Conservation (phyloP, 1,284 basidiomycete species). For the Cutaneotrichosporon spelunceum region DNA sequence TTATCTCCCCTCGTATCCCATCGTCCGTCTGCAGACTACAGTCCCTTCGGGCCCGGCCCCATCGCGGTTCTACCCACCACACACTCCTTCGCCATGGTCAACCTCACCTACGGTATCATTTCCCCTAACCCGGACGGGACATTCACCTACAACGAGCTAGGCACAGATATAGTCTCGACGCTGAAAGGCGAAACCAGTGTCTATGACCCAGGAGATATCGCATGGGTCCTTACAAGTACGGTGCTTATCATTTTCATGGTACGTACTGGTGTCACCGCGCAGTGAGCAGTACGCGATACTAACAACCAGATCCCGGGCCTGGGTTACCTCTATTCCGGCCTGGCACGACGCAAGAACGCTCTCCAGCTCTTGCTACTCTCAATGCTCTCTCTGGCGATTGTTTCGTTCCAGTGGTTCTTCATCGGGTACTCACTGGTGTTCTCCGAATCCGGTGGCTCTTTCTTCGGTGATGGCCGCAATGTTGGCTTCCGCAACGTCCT, state of each 20-base stretch:
- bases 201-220: constrained; percentile 75
- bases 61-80: background rate
- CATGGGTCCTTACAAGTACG: constrained; percentile 74
- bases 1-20: background rate
- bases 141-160: constrained; percentile 23
- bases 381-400: constrained; percentile 69
- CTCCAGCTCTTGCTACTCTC: constrained; percentile 56
- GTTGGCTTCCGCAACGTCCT: constrained; percentile 65
- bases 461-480: constrained; percentile 62
- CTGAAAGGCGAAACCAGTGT: constrained; percentile 32
- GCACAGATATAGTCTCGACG: constrained; percentile 35
- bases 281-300: constrained; percentile 1
- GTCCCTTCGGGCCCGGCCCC: background rate
- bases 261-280: constrained; percentile 9
- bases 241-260: constrained; percentile 66
- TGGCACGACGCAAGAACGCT: constrained; percentile 66
- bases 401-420: constrained; percentile 79
- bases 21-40: background rate
- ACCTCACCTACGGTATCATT: constrained; percentile 27
- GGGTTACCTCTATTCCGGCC: constrained; percentile 85
- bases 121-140: constrained; percentile 21
- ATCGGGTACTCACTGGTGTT: constrained; percentile 82
- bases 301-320: constrained; percentile 56
- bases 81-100: constrained; percentile 22
- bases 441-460: constrained; percentile 62